Evolutionary conservation across 805 yeast species (phyloP).

Genomic region (Kazachstania psychrophila): DNA sequence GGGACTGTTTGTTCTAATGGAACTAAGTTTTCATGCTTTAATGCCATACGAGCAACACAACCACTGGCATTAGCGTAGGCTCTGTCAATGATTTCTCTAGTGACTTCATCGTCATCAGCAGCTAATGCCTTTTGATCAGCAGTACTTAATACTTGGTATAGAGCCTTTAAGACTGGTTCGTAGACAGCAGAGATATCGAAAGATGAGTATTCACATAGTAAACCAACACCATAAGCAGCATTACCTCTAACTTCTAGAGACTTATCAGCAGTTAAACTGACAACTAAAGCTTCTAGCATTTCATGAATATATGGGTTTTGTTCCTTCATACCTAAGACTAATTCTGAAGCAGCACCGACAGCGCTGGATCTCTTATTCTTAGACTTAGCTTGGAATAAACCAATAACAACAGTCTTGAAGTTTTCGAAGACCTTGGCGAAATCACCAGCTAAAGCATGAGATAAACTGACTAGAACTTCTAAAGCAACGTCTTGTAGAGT

Average conservation of each 20-base stretch:
- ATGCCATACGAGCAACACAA: conserved; percentile 86
- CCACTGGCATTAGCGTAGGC: conserved; percentile 93
- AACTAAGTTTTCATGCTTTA: conserved; percentile 59
- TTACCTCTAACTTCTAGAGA: conserved; percentile 86
- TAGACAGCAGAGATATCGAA: conserved; percentile 54
- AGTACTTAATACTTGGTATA: conserved; percentile 65
- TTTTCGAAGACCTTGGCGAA: conserved; percentile 64
- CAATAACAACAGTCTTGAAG: conserved; percentile 55
- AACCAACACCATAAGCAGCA: conserved; percentile 93
- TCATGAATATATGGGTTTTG: conserved; percentile 59
- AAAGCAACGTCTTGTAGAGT: conserved; percentile 74
- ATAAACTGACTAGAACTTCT: conserved; percentile 73
- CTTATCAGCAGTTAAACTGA: conserved; percentile 62
- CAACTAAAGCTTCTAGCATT: conserved; percentile 58
- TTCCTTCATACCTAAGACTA: conserved; percentile 62
- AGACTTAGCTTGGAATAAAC: conserved; percentile 51
- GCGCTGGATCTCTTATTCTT: conserved; percentile 72
- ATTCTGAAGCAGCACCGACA: conserved; percentile 86
- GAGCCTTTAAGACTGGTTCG: conserved; percentile 54
- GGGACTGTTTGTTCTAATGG: conserved; percentile 76
- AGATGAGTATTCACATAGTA: conserved; percentile 43
- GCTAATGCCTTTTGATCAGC: conserved; percentile 60
- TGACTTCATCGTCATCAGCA: conserved; percentile 56
- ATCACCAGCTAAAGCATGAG: conserved; percentile 69
- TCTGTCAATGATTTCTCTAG: conserved; percentile 70